Evolutionary conservation across 495 filamentous ascomycete genomes (phyloP), one percentile per base, ranked within the genome.

Genomic region (Aspergillus biplanus): DNA sequence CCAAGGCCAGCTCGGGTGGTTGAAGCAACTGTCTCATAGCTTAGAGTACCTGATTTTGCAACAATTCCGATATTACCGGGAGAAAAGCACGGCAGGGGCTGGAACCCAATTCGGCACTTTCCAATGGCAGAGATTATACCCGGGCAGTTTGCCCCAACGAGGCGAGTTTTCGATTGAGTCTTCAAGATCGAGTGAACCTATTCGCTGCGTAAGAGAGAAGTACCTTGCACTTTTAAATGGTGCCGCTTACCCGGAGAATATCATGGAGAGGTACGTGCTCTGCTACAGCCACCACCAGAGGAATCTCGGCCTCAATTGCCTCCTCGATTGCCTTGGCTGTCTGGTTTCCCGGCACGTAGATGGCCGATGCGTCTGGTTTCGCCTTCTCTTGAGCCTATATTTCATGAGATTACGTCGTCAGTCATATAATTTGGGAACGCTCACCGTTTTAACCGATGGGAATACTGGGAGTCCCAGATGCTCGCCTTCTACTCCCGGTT

Each of bases 221-320:
- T 27, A 54, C 7, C 33, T n/a, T 21, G 6, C n/a, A 6, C 15
- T 6, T 37, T 5, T 13, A 18, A 54, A 48, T 16, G 32, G 7
- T 37, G 13, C 33, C 7, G 21, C 8, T 31, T 79, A 92, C 92
- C 65, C 90, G 81, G 56, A 95, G 80, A 59, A 96, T 89, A 69
- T 96, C 91, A 76, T 96, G 91, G 39, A 96, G 73, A 6, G 93
- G 92, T 56, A 97, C 92, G 72, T 97, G 93, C 72, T 97, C 93
- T 2, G 93, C 93, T 47, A 97, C 93, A 9, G 92, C 90, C 6
- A 96, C 91, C 56, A 97, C 87, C 3, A 96, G 82, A 11, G 92
- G 90, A 7, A 97, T 90, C 69, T 95, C 91, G 4, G 91, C 92
- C 65, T 91, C 92, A 56, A 97, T 92, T 0, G 93, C 92, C 69